Conservation (phyloP, 2,329 filamentous ascomycete genomes). For the Hyphodiscus sp. region DNA sequence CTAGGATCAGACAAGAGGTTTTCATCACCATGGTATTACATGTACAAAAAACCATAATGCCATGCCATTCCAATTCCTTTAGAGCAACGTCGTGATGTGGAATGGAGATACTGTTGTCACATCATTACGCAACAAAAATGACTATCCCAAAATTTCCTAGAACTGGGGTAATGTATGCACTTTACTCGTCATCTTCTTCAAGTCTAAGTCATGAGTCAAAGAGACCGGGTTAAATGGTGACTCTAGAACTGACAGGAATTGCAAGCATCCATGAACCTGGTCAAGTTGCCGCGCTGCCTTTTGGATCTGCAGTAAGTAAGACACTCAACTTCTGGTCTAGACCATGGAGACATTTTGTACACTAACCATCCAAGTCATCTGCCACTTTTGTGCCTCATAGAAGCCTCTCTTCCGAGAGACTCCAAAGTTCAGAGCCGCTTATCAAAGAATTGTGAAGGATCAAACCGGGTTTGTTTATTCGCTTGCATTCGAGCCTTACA, state of each 20-base stretch:
- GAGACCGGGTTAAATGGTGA: background rate
- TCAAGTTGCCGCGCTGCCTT: background rate
- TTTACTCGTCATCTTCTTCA: too few species aligned
- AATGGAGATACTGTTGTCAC: background rate
- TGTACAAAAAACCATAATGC: background rate
- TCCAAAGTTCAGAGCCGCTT: background rate
- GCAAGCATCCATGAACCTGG: background rate
- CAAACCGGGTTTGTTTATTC: background rate
- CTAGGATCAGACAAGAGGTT: background rate
- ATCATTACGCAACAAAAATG: background rate
- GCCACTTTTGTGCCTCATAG: background rate
- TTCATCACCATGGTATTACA: background rate
- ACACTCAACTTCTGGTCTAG: background rate
- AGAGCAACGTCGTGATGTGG: background rate
- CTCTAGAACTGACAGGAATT: background rate
- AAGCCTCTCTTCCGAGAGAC: background rate
- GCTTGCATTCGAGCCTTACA: background rate
- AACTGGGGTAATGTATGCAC: background rate
- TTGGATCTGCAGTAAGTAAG: background rate
- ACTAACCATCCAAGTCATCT: background rate
- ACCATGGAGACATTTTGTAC: too few species aligned
- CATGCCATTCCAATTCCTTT: background rate
- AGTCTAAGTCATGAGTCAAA: background rate
- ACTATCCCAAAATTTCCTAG: background rate
- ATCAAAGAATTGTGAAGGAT: background rate